Evolutionary conservation across 208 protist species (phyloP).

Genomic region (Novymonas esmeraldas): DNA sequence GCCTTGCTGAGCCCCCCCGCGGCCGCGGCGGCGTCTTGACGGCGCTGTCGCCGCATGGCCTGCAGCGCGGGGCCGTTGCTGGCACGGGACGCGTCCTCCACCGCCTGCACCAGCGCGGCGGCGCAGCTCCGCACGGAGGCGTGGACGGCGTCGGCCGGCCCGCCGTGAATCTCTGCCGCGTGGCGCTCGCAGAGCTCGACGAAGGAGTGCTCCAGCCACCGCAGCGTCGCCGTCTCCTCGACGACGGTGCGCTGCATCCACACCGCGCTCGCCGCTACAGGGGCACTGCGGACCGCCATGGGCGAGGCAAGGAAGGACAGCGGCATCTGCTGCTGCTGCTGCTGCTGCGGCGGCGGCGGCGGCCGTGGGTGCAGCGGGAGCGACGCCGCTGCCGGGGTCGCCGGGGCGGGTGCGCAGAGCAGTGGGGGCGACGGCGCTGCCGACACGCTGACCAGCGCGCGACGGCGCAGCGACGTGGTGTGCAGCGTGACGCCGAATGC

Average conservation of each 20-base stretch:
- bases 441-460: slow-evolving; percentile 1
- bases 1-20: neutral
- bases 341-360: neutral
- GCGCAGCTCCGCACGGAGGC: slow-evolving; percentile 7
- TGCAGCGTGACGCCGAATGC: slow-evolving; percentile 36
- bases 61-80: slow-evolving; percentile 7
- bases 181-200: slow-evolving; percentile 19
- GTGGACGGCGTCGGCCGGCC: neutral
- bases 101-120: slow-evolving; percentile 8
- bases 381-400: neutral
- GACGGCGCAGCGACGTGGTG: slow-evolving; percentile 6
- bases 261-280: neutral
- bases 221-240: slow-evolving; percentile 10
- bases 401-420: neutral
- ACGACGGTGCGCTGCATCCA: neutral
- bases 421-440: slow-evolving; percentile 3
- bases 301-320: slow-evolving; percentile 23
- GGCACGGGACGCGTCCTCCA: slow-evolving; percentile 11
- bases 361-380: too few species aligned
- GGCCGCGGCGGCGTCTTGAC: slow-evolving; percentile 6
- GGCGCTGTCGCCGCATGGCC: slow-evolving; percentile 19
- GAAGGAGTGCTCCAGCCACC: slow-evolving; percentile 31
- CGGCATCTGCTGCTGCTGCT: neutral
- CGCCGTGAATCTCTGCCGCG: neutral
- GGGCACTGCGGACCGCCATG: slow-evolving; percentile 12